Evolutionary conservation across 1,284 basidiomycete species (phyloP), one percentile per base, ranked within the genome.

Genomic region (Leucoagaricus sp.): DNA sequence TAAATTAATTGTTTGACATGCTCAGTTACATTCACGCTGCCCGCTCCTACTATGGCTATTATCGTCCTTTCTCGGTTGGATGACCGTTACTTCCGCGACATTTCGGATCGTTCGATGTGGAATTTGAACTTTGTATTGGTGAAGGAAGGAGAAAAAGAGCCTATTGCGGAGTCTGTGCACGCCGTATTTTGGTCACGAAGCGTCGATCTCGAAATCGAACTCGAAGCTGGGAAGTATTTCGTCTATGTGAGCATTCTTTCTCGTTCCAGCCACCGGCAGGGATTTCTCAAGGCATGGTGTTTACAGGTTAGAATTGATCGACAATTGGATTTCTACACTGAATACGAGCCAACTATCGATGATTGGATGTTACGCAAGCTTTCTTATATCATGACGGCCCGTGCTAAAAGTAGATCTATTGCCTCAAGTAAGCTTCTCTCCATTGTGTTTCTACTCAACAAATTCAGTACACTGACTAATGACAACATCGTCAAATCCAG

Each of bases 1-100:
- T n/a, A n/a, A 36, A 29, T 13, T 15, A 41, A 49, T 25, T 51
- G 17, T 28, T 44, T 12, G 15, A 25, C 21, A 23, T 36, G 63
- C 62, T 5, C 55, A 84, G 82, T 80, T 64, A 79, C 75, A 0
- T 74, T 84, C 60, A 69, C 72, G 2, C 61, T 83, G 17, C 68
- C 73, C 1, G 65, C 70, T 13, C 60, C 67, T 0, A 73, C 81
- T 0, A 67, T 70, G 13, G 67, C 79, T 4, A 71, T 83, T n/a
- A 75, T 84, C 44, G 81, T 82, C 13, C 75, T 84, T 19, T 80
- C 81, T 6, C 79, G 80, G 60, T 62, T 81, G 12, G 81, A 84
- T 57, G 63, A 66, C 2, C 72, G 82, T 2, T 82, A 79, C 63
- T 84, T 78, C 67, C 63, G 67, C 10, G 75, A 76, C 41, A 66